phyloP scores from a whole-genome alignment of 768 basidiomycete species.

The Tubosaeta brunneosetosa region DNA sequence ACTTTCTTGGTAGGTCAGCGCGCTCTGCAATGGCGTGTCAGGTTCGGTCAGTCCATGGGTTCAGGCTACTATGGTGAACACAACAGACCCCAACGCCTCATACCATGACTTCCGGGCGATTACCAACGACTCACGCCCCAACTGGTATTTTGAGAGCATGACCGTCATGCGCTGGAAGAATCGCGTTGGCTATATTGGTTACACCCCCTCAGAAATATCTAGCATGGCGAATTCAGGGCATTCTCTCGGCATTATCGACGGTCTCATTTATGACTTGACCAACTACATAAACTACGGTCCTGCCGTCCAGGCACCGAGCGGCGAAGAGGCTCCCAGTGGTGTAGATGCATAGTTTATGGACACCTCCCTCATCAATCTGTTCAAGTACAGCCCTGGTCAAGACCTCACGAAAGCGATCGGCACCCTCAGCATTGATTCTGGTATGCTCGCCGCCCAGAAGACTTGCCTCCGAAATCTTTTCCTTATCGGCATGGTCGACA shows the following conservation, averaged over 20 bases:
- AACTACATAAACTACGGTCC: slow-evolving; percentile 73
- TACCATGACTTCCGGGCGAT: slow-evolving; percentile 96
- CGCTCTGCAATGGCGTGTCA: slow-evolving; percentile 82
- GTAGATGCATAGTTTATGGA: slow-evolving; percentile 68
- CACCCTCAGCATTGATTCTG: slow-evolving; percentile 52
- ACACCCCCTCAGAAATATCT: slow-evolving; percentile 68
- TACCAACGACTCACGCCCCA: slow-evolving; percentile 86
- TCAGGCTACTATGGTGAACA: slow-evolving; percentile 69
- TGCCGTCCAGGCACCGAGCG: slow-evolving; percentile 43
- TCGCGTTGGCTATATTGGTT: slow-evolving; percentile 86
- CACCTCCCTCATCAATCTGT: slow-evolving; percentile 61
- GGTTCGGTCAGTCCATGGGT: slow-evolving; percentile 85
- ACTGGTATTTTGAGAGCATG: slow-evolving; percentile 98
- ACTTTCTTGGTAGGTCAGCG: slow-evolving; percentile 63
- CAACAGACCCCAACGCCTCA: slow-evolving; percentile 65
- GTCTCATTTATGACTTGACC: slow-evolving; percentile 83
- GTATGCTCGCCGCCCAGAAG: slow-evolving; percentile 66
- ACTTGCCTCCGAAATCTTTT: slow-evolving; percentile 92
- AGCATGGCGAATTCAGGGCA: slow-evolving; percentile 59
- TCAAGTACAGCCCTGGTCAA: slow-evolving; percentile 66
- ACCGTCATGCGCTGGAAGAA: slow-evolving; percentile 85
- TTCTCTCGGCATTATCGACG: slow-evolving; percentile 82
- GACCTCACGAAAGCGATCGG: slow-evolving; percentile 81
- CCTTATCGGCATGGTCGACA: slow-evolving; percentile 87
- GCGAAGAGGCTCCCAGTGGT: slow-evolving; percentile 39